Percentiles rank a stretch among this genome's conserved stretches.
Conservation (phyloP, 441 rosid genomes). For the Manihot esculenta region DNA sequence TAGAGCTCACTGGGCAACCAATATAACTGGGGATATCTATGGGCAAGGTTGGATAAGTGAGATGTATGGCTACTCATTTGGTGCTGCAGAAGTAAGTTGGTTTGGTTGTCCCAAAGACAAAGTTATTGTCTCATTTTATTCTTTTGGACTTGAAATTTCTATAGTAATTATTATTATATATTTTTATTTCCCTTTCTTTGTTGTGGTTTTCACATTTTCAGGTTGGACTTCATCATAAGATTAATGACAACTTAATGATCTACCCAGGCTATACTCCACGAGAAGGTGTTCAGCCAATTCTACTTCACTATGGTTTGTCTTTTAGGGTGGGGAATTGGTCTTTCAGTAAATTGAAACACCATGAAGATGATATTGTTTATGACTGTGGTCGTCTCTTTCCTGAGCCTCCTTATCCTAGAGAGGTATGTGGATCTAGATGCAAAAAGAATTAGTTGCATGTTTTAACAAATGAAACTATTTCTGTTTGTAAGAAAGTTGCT, state of each 20-base stretch:
- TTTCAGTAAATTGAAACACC: slow-evolving; percentile 85
- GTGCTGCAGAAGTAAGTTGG: slow-evolving; percentile 87
- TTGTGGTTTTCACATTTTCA: slow-evolving; percentile 31
- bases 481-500: slow-evolving; percentile 7
- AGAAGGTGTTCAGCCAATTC: slow-evolving; percentile 82
- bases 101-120: slow-evolving; percentile 11
- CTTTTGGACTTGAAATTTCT: slow-evolving; percentile 2
- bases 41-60: slow-evolving; percentile 98
- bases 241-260: slow-evolving; percentile 83
- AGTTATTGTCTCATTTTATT: not conserved
- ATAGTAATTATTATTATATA: not conserved
- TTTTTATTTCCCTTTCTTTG: slow-evolving; percentile 8
- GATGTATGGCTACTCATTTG: slow-evolving; percentile 99
- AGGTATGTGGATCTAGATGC: slow-evolving; percentile 48
- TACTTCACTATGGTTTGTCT: slow-evolving; percentile 91
- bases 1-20: slow-evolving; percentile 89
- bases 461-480: not conserved
- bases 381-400: slow-evolving; percentile 86
- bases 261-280: slow-evolving; percentile 93
- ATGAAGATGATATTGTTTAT: slow-evolving; percentile 87
- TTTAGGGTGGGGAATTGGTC: slow-evolving; percentile 93
- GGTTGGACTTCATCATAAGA: slow-evolving; percentile 97
- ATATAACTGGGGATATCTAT: slow-evolving; percentile 93
- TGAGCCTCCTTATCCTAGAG: slow-evolving; percentile 98
- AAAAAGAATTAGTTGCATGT: not conserved